phyloP scores from a whole-genome alignment of 768 basidiomycete genomes.

The Gloeophyllum trabeum region DNA sequence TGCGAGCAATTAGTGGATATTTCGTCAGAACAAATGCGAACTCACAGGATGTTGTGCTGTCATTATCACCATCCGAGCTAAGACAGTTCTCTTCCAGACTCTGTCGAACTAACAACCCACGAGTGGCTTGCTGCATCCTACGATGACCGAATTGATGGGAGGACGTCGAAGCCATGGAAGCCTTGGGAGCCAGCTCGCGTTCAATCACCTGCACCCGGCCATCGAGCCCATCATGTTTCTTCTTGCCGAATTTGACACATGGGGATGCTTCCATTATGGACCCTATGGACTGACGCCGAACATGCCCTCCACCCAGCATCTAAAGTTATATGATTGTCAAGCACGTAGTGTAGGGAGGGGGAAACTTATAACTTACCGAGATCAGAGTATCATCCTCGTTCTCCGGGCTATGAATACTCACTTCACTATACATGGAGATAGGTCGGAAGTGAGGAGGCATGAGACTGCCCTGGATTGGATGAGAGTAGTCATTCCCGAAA shows the following conservation, averaged over 20 bases:
- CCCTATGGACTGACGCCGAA: conserved; percentile 8
- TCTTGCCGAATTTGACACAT: conserved; percentile 52
- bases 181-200: conserved; percentile 43
- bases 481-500: conserved; percentile 40
- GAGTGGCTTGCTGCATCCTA: conserved; percentile 53
- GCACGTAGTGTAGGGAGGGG: too few relatives aligned
- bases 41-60: conserved; percentile 37
- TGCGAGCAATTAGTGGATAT: background rate
- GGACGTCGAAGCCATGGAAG: conserved; percentile 54
- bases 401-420: conserved; percentile 31
- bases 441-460: conserved; percentile 52
- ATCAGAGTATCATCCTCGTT: conserved; percentile 80
- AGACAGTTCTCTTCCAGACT: conserved; percentile 60
- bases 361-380: conserved; percentile 43
- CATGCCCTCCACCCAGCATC: conserved; percentile 33
- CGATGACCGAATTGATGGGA: conserved; percentile 58
- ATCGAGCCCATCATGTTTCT: conserved; percentile 32
- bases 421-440: conserved; percentile 49
- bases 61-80: conserved; percentile 56
- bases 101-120: conserved; percentile 50
- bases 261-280: conserved; percentile 64
- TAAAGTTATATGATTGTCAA: too few relatives aligned
- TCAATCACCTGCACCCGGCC: conserved; percentile 13
- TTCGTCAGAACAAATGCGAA: conserved; percentile 2
- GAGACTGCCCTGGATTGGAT: conserved; percentile 20